Evolutionary conservation across 1,284 basidiomycete genomes (phyloP), one percentile per base, ranked within the genome.

Genomic region (Heterobasidion occidentale): DNA sequence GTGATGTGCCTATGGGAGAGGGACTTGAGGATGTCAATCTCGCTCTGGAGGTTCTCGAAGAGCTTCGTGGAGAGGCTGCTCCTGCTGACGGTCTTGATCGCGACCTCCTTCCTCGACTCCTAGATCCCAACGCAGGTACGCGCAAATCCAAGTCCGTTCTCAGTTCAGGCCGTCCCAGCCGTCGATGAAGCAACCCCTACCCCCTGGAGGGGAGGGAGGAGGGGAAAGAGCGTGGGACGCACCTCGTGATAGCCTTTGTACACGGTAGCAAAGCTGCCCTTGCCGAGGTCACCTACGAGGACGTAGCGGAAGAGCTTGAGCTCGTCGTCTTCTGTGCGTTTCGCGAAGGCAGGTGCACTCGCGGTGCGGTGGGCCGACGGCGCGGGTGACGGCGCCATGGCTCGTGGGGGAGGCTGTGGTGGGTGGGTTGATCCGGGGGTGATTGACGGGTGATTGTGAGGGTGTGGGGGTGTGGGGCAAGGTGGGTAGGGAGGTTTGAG

Each of bases 1-100:
- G 97, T 98, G 56, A 99, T 91, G 74, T 98, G 94, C 54, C 89
- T 81, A 70, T 99, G 94, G 17, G 89, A 90, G 57, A 98, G 83
- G 3, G 88, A 86, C 76, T 98, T 98, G 65, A 99, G 84, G 62
- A 99, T 98, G 62, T 92, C 88, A 62, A 99, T 98, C 78, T 99
- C 96, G 65, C 89, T 93, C 70, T 98, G 93, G 35, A 99, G 83
- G 68, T 98, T 99, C 71, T 98, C 95, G 58, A 98, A 86, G 20
- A 98, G 83, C 75, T 98, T 99, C 27, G 88, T 78, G 27, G 89
- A 94, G 36, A 99, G 84, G 64, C 90, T 94, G 65, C 89, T 86
- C 53, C 90, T 85, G 58, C 88, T 90, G 58, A 99, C 94, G 4
- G 93, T 92, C 80, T 99, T 99, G 76, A 99, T 90, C 6, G 96